Evolutionary conservation across 2,329 filamentous ascomycete genomes (phyloP).

Genomic region (Ophiostoma novo-ulmi): DNA sequence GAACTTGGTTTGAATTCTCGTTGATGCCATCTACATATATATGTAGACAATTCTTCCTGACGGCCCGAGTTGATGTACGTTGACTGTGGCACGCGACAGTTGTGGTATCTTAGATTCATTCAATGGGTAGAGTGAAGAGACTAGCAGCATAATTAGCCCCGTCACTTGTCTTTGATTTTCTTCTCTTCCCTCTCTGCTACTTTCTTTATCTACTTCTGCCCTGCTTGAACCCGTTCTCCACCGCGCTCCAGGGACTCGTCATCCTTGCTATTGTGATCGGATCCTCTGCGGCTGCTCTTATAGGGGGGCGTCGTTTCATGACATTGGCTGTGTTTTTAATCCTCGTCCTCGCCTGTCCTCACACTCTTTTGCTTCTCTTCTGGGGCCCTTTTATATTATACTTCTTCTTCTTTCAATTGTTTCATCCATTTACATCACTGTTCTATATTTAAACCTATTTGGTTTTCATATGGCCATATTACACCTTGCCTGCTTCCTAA

Average conservation of each 20-base stretch:
- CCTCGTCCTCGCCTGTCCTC: not conserved
- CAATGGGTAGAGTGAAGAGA: not conserved
- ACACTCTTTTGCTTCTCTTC: not conserved
- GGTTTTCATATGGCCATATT: not conserved
- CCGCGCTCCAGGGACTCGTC: constrained; percentile 6
- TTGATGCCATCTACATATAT: no score
- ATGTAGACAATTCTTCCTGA: no score
- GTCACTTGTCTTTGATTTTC: not conserved
- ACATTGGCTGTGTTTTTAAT: not conserved
- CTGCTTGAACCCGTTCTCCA: not conserved
- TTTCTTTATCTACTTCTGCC: not conserved
- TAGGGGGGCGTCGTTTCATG: constrained; percentile 6
- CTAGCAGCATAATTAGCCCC: not conserved
- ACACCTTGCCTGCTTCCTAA: not conserved
- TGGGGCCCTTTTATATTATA: not conserved
- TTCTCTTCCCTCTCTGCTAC: not conserved
- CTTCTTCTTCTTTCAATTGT: not conserved
- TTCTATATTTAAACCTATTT: constrained; percentile 6
- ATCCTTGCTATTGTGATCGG: not conserved
- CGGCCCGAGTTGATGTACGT: no score
- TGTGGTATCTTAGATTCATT: not conserved
- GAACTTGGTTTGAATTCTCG: no score
- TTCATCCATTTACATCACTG: not conserved
- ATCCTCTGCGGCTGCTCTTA: constrained; percentile 5
- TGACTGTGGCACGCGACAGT: not conserved